Evolutionary conservation across 164 flowering plant genomes (phyloP), one percentile per base, ranked within the genome.

Genomic region (Nelumbo lutea): DNA sequence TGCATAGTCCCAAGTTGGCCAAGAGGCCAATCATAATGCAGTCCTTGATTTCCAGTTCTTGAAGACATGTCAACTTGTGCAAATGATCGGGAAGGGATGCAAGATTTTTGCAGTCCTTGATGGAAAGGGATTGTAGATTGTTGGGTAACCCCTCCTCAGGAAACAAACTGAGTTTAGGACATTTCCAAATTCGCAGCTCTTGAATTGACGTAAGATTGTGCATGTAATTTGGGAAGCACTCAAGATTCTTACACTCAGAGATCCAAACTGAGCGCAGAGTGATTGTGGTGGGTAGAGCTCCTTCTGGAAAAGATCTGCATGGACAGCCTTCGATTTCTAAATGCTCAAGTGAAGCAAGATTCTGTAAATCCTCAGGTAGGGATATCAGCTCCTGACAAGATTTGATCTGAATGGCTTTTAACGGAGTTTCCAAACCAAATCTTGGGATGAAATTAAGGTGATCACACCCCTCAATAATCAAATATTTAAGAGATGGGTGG

Each of bases 91-190:
- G 27, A 27, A 27, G 62, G 40, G 7, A 7, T 7, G 4, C 7
- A 7, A 46, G 48, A 46, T 46, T 46, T 7, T 46, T 7, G 48
- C 48, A 46, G 7, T 46, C 4, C 48, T 39, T 52, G 59, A 75
- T 66, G 44, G 46, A 4, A 9, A 75, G 74, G 8, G 39, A 40
- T 6, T 62, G 2, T 27, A 75, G 44, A 15, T 67, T 66, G 14
- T 60, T 42, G 2, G 78, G 78, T 0, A 75, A 51, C 13, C 65
- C 74, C 7, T 40, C 52, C 50, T 43, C 40, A 5, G 76, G 69
- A 47, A 73, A 77, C 11, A 52, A 47, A 39, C 66, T n/a, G 4
- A 70, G 71, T 45, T 52, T 67, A 27, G 58, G 73, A 14, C 64
- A 66, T 3, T 43, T 56, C 4, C 47, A 8, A 15, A 77, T 66